Evolutionary conservation across 2,329 filamentous ascomycete species (phyloP).

Genomic region (Ophiostoma ulmi): DNA sequence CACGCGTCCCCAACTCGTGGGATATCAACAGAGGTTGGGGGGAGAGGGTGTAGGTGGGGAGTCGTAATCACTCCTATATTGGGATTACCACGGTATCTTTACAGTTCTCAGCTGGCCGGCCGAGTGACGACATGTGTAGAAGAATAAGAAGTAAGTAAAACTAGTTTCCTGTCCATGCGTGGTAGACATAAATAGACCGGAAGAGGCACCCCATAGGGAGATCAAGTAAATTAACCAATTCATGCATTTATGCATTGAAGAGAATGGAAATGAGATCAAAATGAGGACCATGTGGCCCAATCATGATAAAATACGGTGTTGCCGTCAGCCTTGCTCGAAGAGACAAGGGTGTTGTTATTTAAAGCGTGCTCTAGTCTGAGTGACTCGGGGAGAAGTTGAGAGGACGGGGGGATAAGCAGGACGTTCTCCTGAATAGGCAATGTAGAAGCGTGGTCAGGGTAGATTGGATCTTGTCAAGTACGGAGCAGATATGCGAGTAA

Average conservation of each 20-base stretch:
- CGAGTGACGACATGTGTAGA: slow-evolving; percentile 13
- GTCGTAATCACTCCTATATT: background rate
- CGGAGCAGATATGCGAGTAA: background rate
- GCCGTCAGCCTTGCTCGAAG: slow-evolving; percentile 22
- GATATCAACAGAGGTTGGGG: background rate
- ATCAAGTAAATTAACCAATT: slow-evolving; percentile 27
- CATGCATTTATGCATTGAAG: slow-evolving; percentile 28
- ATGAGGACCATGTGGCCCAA: slow-evolving; percentile 8
- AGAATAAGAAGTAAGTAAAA: background rate
- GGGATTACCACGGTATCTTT: slow-evolving; percentile 3
- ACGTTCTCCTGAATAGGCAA: background rate
- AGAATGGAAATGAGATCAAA: slow-evolving; percentile 17
- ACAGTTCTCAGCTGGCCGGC: background rate
- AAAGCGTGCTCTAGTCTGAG: background rate
- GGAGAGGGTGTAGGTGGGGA: slow-evolving; percentile 1
- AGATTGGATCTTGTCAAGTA: background rate
- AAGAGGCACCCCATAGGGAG: slow-evolving; percentile 20
- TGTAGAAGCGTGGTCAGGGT: background rate
- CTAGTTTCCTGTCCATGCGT: background rate
- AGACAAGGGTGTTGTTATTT: slow-evolving; percentile 7
- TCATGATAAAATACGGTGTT: background rate
- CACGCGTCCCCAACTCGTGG: background rate
- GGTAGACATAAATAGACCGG: slow-evolving; percentile 12
- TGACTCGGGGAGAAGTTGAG: background rate
- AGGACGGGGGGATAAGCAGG: slow-evolving; percentile 2